Percentiles rank a stretch among this genome's conserved stretches.
phyloP scores from a whole-genome alignment of 2,329 filamentous ascomycete genomes.

The Hymenoscyphus repandus region DNA sequence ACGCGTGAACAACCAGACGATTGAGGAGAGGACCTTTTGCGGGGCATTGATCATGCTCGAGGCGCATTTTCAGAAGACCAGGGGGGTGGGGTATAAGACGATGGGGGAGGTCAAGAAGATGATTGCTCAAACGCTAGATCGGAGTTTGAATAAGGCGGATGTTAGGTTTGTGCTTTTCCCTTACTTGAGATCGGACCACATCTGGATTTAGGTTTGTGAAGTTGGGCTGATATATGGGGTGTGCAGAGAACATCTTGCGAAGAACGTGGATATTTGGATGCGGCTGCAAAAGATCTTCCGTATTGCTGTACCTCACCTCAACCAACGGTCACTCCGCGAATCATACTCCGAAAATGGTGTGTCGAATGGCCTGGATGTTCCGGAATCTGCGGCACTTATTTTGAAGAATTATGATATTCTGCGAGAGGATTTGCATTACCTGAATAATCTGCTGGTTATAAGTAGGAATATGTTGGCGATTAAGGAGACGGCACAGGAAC shows the following conservation, averaged over 20 bases:
- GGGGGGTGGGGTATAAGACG: conserved; percentile 52
- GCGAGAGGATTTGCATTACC: conserved; percentile 56
- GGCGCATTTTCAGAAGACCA: conserved; percentile 52
- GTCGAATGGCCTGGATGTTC: conserved; percentile 50
- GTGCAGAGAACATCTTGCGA: conserved; percentile 51
- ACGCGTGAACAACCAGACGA: conserved; percentile 38
- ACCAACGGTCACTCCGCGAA: conserved; percentile 53
- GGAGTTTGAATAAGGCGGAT: conserved; percentile 54
- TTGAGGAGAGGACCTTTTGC: conserved; percentile 59
- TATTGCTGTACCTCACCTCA: conserved; percentile 55
- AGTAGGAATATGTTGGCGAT: conserved; percentile 60
- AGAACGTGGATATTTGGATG: conserved; percentile 61
- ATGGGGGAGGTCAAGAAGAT: conserved; percentile 50
- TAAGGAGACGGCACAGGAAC: conserved; percentile 59
- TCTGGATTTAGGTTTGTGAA: too few relatives aligned
- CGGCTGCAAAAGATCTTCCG: conserved; percentile 58
- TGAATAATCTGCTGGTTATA: conserved; percentile 65
- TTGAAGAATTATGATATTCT: conserved; percentile 56
- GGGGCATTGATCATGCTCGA: conserved; percentile 57
- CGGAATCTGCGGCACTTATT: conserved; percentile 58
- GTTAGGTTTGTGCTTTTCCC: conserved; percentile 42
- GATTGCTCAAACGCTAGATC: conserved; percentile 56
- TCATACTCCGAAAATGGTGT: conserved; percentile 48
- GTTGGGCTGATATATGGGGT: too few relatives aligned
- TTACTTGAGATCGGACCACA: neutral